Percentiles rank a stretch among this genome's conserved stretches.
Conservation (phyloP, 495 filamentous ascomycete species). For the Polyplosphaeria fusca region DNA sequence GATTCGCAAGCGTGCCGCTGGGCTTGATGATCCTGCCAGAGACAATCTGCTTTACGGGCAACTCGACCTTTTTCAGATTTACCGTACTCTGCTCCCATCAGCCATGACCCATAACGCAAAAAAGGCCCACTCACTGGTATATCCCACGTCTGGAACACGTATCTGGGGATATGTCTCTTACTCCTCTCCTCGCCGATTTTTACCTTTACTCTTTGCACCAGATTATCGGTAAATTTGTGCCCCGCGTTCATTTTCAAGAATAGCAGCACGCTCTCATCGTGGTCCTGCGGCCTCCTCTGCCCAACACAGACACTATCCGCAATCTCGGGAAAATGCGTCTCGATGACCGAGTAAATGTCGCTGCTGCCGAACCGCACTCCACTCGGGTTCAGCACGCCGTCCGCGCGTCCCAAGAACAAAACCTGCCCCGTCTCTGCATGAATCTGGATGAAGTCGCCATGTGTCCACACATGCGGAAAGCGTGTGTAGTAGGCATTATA, state of each 20-base stretch:
- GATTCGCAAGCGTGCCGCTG: constrained; percentile 73
- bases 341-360: constrained; percentile 74
- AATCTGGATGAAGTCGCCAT: constrained; percentile 72
- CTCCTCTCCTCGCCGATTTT: constrained; percentile 63
- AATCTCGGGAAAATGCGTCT: constrained; percentile 61
- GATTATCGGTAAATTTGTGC: constrained; percentile 48
- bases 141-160: constrained; percentile 72
- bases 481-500: constrained; percentile 68
- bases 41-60: constrained; percentile 82
- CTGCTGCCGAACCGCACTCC: constrained; percentile 85
- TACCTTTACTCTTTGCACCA: constrained; percentile 60
- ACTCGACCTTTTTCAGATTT: constrained; percentile 81
- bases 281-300: constrained; percentile 63
- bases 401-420: constrained; percentile 74
- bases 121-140: constrained; percentile 66
- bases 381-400: constrained; percentile 84
- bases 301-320: constrained; percentile 72
- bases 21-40: constrained; percentile 71
- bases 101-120: neutral
- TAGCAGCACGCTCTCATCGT: constrained; percentile 71
- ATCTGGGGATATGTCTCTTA: constrained; percentile 71
- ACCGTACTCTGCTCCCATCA: constrained; percentile 60
- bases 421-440: constrained; percentile 65
- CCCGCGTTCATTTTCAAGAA: constrained; percentile 71
- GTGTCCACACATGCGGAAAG: constrained; percentile 73